Percentiles rank a stretch among this genome's conserved stretches.
These are phyloP conservation scores for Ceriops decandra DNA, from an alignment of 345 rosid genomes.

Conservation along the genomic window DNA sequence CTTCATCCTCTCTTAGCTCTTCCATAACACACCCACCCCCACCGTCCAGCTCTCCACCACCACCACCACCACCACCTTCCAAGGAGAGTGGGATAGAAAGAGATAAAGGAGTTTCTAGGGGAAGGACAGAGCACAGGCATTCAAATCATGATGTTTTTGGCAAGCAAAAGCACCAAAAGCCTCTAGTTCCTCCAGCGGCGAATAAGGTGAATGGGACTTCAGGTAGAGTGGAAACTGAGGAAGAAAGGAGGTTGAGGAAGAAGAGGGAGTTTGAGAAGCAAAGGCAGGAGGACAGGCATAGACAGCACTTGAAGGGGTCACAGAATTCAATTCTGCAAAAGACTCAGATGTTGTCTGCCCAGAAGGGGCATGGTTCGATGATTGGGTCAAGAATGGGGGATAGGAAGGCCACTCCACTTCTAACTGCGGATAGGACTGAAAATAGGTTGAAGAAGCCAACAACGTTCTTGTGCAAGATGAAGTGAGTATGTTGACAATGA, in stretches of 20 bases:
- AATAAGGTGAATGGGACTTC: constrained; percentile 45
- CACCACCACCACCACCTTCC: constrained; percentile 68
- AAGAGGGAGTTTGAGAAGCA: constrained; percentile 88
- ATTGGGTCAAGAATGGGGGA: constrained; percentile 76
- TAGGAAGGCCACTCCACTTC: constrained; percentile 61
- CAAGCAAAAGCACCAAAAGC: constrained; percentile 40
- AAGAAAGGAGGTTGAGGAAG: constrained; percentile 86
- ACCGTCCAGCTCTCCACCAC: constrained; percentile 69
- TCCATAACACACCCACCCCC: constrained; percentile 62
- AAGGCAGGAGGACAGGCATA: constrained; percentile 65
- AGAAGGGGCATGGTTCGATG: constrained; percentile 71
- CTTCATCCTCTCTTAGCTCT: constrained; percentile 51
- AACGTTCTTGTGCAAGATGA: constrained; percentile 95
- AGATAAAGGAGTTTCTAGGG: constrained; percentile 37
- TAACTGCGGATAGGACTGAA: constrained; percentile 72
- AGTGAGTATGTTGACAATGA: constrained; percentile 53
- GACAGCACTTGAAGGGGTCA: constrained; percentile 60
- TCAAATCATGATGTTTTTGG: constrained; percentile 27
- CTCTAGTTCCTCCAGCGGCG: constrained; percentile 31
- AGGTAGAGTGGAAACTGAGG: constrained; percentile 78
- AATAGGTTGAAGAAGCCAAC: constrained; percentile 97
- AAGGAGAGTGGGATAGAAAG: constrained; percentile 45
- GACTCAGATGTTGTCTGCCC: constrained; percentile 46
- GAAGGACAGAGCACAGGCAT: constrained; percentile 51
- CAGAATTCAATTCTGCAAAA: constrained; percentile 50